A percentile compares a stretch with the other conserved stretches of the same genome.
These are phyloP conservation scores for Blastobotrys chiropterorum DNA, from an alignment of 805 yeast genomes.

Conservation along the genomic window DNA sequence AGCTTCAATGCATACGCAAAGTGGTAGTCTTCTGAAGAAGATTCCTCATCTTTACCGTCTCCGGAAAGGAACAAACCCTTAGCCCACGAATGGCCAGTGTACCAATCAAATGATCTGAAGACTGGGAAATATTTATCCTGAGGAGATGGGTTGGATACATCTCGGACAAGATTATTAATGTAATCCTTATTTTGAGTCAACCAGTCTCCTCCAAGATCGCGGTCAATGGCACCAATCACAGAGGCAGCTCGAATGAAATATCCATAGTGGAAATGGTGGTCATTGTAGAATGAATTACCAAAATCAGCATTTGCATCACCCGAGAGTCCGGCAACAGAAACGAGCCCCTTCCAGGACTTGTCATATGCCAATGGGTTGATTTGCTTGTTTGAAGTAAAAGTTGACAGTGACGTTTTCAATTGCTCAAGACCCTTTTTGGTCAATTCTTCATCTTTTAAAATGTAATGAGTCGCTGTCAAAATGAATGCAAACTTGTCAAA, in stretches of 20 bases:
- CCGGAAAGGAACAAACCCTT: conserved; percentile 55
- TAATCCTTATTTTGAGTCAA: conserved; percentile 42
- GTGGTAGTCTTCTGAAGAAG: conserved; percentile 65
- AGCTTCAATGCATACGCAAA: conserved; percentile 62
- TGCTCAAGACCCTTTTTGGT: conserved; percentile 45
- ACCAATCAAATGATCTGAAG: conserved; percentile 65
- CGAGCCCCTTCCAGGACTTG: conserved; percentile 66
- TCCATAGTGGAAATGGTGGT: conserved; percentile 85
- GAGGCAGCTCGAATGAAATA: conserved; percentile 82
- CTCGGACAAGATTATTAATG: conserved; percentile 58
- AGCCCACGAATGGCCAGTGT: conserved; percentile 70
- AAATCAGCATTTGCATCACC: conserved; percentile 53
- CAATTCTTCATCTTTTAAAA: conserved; percentile 48
- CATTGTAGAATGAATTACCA: conserved; percentile 75
- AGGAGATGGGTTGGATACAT: conserved; percentile 55
- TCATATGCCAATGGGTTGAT: conserved; percentile 66
- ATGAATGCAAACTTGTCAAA: conserved; percentile 79
- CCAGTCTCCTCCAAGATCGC: conserved; percentile 47
- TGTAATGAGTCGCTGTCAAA: conserved; percentile 55
- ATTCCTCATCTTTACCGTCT: conserved; percentile 69
- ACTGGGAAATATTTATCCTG: conserved; percentile 55
- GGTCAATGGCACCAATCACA: conserved; percentile 61
- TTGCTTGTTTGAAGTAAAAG: conserved; percentile 61
- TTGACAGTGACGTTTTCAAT: conserved; percentile 55
- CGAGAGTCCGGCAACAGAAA: conserved; percentile 55